A percentile compares a stretch with the other conserved stretches of the same genome.
Conservation (phyloP, 2,329 filamentous ascomycete species). For the Didymella segeticola region DNA sequence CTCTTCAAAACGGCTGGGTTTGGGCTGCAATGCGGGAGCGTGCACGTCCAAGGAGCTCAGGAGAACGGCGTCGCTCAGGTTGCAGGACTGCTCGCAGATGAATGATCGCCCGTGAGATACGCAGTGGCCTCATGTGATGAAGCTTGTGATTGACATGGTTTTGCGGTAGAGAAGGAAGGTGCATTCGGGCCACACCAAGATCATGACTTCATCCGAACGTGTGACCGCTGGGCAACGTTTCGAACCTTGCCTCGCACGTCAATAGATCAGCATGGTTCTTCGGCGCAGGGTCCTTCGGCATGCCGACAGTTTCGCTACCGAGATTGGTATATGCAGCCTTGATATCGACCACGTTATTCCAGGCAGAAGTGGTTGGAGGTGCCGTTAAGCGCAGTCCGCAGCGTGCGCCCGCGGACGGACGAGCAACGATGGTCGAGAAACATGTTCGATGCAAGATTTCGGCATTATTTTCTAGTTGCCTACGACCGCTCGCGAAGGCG, state of each 20-base stretch:
- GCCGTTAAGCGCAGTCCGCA: constrained; percentile 1
- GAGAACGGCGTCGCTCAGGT: constrained; percentile 14
- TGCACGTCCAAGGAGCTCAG: constrained; percentile 13
- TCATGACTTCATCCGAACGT: constrained; percentile 30
- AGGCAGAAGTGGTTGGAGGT: not conserved
- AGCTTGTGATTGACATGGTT: constrained; percentile 23
- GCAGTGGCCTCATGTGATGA: constrained; percentile 9
- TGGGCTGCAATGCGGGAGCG: constrained; percentile 23
- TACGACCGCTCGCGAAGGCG: constrained; percentile 17
- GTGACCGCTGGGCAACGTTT: constrained; percentile 11
- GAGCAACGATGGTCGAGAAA: constrained; percentile 1
- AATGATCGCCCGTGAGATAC: constrained; percentile 14
- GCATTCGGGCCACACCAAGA: constrained; percentile 25
- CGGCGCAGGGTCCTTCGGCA: constrained; percentile 22
- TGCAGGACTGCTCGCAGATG: constrained; percentile 14
- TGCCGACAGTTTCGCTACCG: constrained; percentile 35
- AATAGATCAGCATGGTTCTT: constrained; percentile 32
- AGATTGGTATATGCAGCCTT: constrained; percentile 25
- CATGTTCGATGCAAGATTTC: constrained; percentile 9
- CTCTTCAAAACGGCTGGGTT: constrained; percentile 22
- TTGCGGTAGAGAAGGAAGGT: constrained; percentile 17
- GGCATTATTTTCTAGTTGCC: constrained; percentile 16
- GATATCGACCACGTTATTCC: constrained; percentile 26
- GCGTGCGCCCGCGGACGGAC: constrained; percentile 5
- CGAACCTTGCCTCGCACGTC: constrained; percentile 25